Base-by-base conservation (phyloP, 768 basidiomycete genomes). In the Gloeostereum incarnatum region DNA sequence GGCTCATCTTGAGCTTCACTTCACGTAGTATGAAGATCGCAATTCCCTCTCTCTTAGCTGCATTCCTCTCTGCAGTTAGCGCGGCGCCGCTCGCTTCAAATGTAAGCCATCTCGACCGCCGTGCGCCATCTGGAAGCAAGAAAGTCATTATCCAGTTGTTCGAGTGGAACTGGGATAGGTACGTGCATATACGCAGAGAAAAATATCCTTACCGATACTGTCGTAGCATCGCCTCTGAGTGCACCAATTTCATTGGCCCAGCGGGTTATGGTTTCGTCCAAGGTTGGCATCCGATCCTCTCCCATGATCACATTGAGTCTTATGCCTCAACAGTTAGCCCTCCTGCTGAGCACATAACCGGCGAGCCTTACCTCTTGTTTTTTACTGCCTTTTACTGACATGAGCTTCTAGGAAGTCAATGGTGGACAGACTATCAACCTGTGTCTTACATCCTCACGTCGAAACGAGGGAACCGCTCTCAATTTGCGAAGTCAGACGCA, bases 341-440 rank as follows among this genome's bases (percentile, higher is more conserved):
- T 0, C 62, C 61, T 3, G 49, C 50, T 41, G 62, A 64, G 43
- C 60, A 62, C 38, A 42, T 68, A 23, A 36, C 42, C 20, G 63
- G 60, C 11, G 3, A 42, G 7, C 49, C 64, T 42, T 69, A 67
- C 63, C 0, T 68, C 66, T 42, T 64, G 65, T 44, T 61, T 68
- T 43, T 59, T 57, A 13, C 66, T 65, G 63, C 63, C 3, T 47
- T 78, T 2, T 63, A 66, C 40, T 79, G 81, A 45, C 78, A 80
- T 46, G 56, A n/a, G n/a, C n/a, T 81, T 27, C 46, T 56, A 10
- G 80, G 79, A 3, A 8, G 58, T 2, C 66, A 80, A 47, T 83
- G 81, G 81, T 83, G 80, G 80, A 82, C 80, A 0, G 80, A 81
- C 50, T 82, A 84, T 48, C 81, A 71, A 43, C 72, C 75, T 3